A percentile compares a stretch with the other conserved stretches of the same genome.
phyloP scores from a whole-genome alignment of 2,329 filamentous ascomycete genomes.

The Pseudogymnoascus sp. region DNA sequence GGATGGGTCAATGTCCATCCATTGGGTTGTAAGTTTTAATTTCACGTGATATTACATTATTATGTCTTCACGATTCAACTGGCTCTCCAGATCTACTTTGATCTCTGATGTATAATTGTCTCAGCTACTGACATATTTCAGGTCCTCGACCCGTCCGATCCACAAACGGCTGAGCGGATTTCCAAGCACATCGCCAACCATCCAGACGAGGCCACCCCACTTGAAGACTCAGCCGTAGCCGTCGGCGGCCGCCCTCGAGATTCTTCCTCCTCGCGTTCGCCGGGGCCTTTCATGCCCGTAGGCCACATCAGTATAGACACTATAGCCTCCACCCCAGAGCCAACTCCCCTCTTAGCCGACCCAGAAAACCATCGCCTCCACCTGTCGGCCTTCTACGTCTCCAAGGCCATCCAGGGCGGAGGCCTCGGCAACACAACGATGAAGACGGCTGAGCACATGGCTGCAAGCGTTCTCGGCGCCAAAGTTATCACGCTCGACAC shows the following conservation, averaged over 20 bases:
- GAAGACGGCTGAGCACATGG: constrained; percentile 19
- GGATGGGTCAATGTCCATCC: constrained; percentile 15
- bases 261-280: constrained; percentile 7
- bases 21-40: constrained; percentile 19
- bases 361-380: constrained; percentile 16
- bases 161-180: constrained; percentile 14
- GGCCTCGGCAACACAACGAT: constrained; percentile 19
- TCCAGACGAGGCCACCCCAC: constrained; percentile 14
- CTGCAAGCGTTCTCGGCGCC: constrained; percentile 18
- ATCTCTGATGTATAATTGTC: not conserved
- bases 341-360: constrained; percentile 9
- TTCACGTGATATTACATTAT: not conserved
- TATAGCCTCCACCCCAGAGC: not conserved
- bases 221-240: constrained; percentile 17
- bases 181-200: constrained; percentile 15
- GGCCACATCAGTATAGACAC: constrained; percentile 22
- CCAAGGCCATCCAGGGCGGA: constrained; percentile 18
- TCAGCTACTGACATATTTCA: not conserved
- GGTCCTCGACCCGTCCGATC: constrained; percentile 16
- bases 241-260: constrained; percentile 17
- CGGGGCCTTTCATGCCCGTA: constrained; percentile 17
- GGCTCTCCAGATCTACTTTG: not conserved
- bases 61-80: not conserved
- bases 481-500: constrained; percentile 17
- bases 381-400: constrained; percentile 21